Evolutionary conservation across 805 yeast genomes (phyloP).

Genomic region (Teunomyces lycoperdinae): DNA sequence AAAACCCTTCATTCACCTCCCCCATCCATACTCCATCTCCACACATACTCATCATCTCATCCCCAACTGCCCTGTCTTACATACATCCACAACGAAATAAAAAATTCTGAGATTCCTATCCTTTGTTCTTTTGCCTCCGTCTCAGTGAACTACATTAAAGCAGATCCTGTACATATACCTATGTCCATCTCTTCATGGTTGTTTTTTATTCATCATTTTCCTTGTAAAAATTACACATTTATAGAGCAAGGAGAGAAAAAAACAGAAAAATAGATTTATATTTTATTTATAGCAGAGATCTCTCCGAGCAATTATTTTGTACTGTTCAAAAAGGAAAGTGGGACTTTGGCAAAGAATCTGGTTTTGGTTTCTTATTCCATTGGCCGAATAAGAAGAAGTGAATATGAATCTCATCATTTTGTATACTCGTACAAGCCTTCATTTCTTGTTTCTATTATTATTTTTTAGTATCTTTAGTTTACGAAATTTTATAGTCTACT

Average conservation of each 20-base stretch:
- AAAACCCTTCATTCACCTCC: background rate
- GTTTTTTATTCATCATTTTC: constrained; percentile 1
- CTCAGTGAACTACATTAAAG: constrained; percentile 2
- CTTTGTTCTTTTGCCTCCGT: background rate
- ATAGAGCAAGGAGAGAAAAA: constrained; percentile 1
- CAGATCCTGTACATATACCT: background rate
- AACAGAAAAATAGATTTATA: background rate
- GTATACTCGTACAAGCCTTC: constrained; percentile 3
- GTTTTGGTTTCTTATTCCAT: background rate
- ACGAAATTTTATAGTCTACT: background rate
- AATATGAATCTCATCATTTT: background rate
- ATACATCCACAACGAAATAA: background rate
- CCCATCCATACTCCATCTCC: background rate
- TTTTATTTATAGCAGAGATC: constrained; percentile 3
- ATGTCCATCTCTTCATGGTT: background rate
- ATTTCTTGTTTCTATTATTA: constrained; percentile 1
- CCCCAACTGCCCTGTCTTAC: background rate
- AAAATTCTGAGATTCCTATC: background rate
- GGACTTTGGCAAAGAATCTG: background rate
- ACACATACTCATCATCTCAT: background rate
- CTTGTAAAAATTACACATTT: constrained; percentile 2
- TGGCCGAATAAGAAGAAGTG: constrained; percentile 1
- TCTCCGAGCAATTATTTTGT: background rate
- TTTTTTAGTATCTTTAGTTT: constrained; percentile 3
- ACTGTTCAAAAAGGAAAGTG: constrained; percentile 1